These are phyloP conservation scores for Gaeumannomyces tritici DNA, from an alignment of 2,329 filamentous ascomycete genomes.

Conservation along the genomic window DNA sequence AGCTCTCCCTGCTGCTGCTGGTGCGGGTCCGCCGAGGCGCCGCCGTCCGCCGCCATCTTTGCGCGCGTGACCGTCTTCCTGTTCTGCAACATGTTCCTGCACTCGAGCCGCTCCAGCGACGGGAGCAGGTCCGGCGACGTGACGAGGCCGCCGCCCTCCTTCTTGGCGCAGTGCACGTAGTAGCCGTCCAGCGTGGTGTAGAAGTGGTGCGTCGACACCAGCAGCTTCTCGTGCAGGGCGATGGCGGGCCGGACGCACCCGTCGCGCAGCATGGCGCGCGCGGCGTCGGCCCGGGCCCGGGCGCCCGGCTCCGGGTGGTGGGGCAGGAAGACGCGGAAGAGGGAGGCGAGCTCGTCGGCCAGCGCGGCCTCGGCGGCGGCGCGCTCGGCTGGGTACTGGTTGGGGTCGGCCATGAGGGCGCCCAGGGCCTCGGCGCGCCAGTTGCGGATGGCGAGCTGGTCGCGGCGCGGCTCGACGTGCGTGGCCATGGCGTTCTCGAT, in stretches of 20 bases:
- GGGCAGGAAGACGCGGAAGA: constrained; percentile 17
- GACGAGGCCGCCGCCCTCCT: constrained; percentile 11
- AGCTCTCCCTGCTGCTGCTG: constrained; percentile 21
- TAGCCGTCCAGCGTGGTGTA: constrained; percentile 23
- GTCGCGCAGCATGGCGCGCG: constrained; percentile 12
- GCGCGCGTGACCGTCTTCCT: constrained; percentile 22
- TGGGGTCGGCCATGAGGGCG: constrained; percentile 20
- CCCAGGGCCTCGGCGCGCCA: constrained; percentile 28
- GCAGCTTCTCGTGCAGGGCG: constrained; percentile 26
- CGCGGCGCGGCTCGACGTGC: constrained; percentile 21
- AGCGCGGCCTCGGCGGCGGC: constrained; percentile 15
- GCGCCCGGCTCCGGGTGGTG: constrained; percentile 6
- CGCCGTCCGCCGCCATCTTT: constrained; percentile 15
- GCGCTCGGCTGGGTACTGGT: constrained; percentile 17
- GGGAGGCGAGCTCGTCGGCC: constrained; percentile 16
- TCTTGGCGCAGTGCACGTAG: constrained; percentile 13
- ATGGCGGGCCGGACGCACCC: constrained; percentile 24
- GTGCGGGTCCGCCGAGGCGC: no score
- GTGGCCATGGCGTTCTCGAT: constrained; percentile 24
- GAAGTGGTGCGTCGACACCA: constrained; percentile 27
- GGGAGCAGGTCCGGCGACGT: constrained; percentile 20
- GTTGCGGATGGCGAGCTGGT: constrained; percentile 24
- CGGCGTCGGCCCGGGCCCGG: constrained; percentile 10
- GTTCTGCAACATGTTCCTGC: constrained; percentile 25
- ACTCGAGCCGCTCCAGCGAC: constrained; percentile 21